Evolutionary conservation across 2,329 filamentous ascomycete genomes (phyloP).

Genomic region (Tolypocladium tundrense): DNA sequence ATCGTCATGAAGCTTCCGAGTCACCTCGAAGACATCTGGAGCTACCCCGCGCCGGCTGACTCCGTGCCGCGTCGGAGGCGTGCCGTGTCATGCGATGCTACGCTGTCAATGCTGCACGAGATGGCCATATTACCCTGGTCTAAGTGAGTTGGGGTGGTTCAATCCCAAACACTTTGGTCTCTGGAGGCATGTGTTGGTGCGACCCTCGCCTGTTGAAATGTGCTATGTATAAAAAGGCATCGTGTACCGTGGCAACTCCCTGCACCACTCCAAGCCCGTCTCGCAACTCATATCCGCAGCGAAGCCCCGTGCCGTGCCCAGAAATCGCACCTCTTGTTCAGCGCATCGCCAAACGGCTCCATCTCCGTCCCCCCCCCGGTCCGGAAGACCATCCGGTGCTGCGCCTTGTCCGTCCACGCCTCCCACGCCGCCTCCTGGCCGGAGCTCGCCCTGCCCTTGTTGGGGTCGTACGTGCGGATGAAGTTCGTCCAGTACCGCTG

Average conservation of each 20-base stretch:
- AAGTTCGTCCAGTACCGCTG: constrained; percentile 70
- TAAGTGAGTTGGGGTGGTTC: too few relatives aligned
- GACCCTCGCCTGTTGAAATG: too few relatives aligned
- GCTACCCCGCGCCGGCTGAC: not conserved
- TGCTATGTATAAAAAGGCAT: not conserved
- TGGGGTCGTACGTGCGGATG: constrained; percentile 56
- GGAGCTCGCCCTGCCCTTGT: constrained; percentile 23
- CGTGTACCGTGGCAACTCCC: not conserved
- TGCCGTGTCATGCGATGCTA: not conserved
- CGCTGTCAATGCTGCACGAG: too few relatives aligned
- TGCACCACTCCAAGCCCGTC: not conserved
- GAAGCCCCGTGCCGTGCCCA: constrained; percentile 10
- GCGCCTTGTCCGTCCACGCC: constrained; percentile 19
- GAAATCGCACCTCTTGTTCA: constrained; percentile 16
- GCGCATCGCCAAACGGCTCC: constrained; percentile 19
- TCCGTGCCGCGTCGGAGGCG: not conserved
- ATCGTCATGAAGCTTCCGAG: not conserved
- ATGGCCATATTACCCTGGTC: too few relatives aligned
- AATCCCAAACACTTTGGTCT: too few relatives aligned
- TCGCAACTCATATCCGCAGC: constrained; percentile 9
- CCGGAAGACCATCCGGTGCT: constrained; percentile 28
- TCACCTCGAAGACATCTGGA: not conserved
- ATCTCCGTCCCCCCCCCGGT: constrained; percentile 27
- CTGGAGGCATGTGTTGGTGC: too few relatives aligned
- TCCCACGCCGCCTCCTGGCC: constrained; percentile 27